Evolutionary conservation across 1,139 yeast genomes (phyloP), one percentile per base, ranked within the genome.

Genomic region (Scheffersomyces cryptocercus): DNA sequence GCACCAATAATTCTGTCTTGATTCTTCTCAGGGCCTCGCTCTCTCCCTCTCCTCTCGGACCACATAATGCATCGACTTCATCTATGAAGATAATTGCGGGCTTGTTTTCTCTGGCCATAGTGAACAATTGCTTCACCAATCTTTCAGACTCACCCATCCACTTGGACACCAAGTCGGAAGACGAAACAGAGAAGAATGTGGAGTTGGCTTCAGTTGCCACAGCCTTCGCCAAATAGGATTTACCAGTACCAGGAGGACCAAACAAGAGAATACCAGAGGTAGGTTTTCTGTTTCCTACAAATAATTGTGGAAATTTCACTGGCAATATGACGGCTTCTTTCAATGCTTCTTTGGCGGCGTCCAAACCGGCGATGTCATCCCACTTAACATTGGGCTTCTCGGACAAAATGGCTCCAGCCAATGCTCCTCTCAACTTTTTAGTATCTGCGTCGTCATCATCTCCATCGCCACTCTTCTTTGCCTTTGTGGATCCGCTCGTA

Each of bases 71-170:
- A 67, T 93, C 99, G 20, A 93, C 97, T 67, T 93, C 99, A 68
- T 93, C 99, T 46, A 93, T 93, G 65, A 93, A 93, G 43, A 93
- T 93, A 55, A 93, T 95, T 0, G 96, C 83, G 0, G 99, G 99
- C 58, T 89, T 90, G 59, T 85, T 87, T 63, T 93, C 99, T 52
- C 98, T 76, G 2, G 99, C 99, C 96, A 93, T 88, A 36, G 87
- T 81, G 66, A 93, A 93, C 52, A 93, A 73, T 61, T 93, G 98
- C 62, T 91, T 91, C 29, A 93, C 99, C 48, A 93, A 79, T 68
- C 97, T 82, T 67, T 93, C 98, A 28, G 93, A 84, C 63, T 93
- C 99, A 54, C 99, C 99, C 98, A 93, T 91, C 98, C 98, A 93
- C 65, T 93, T 95, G 51, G 96, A 85, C 4, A 95, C 97, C 58